Conservation (phyloP, 352 stramenopile species). For the Phytophthora multivora region DNA sequence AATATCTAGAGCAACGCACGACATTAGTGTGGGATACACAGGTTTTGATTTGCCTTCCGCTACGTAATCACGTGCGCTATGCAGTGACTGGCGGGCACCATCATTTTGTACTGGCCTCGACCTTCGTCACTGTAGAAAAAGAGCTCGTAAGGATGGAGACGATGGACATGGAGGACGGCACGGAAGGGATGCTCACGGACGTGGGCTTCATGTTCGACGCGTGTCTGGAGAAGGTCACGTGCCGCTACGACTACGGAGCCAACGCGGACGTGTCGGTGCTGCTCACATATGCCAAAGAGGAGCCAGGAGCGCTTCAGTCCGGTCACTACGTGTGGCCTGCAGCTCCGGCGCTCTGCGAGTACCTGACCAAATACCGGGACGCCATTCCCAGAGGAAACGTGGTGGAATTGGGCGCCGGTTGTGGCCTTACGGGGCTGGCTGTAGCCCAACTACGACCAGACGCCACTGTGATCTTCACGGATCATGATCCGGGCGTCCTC, state of each 20-base stretch:
- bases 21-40: neutral
- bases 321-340: conserved; percentile 76
- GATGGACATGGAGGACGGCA: conserved; percentile 41
- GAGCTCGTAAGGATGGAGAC: conserved; percentile 26
- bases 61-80: conserved; percentile 17
- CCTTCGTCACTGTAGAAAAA: conserved; percentile 6
- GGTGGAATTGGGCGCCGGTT: conserved; percentile 75
- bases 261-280: conserved; percentile 61
- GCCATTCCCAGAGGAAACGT: conserved; percentile 59
- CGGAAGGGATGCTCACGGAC: conserved; percentile 50
- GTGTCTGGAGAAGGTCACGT: conserved; percentile 68
- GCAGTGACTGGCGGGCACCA: conserved; percentile 1
- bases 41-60: conserved; percentile 13
- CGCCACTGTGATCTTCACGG: conserved; percentile 75
- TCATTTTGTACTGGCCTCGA: neutral
- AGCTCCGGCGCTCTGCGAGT: conserved; percentile 67
- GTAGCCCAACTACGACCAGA: conserved; percentile 65
- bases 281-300: conserved; percentile 75
- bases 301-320: conserved; percentile 56
- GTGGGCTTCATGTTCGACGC: conserved; percentile 76
- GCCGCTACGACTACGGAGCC: conserved; percentile 60
- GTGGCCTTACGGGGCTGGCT: conserved; percentile 62
- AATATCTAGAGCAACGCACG: too few relatives aligned
- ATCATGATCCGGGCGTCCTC: conserved; percentile 82
- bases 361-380: conserved; percentile 53